A percentile compares a stretch with the other conserved stretches of the same genome.
These are phyloP conservation scores for Glomus cerebriforme DNA, from an alignment of 192 early-diverging fungal species.

Conservation along the genomic window DNA sequence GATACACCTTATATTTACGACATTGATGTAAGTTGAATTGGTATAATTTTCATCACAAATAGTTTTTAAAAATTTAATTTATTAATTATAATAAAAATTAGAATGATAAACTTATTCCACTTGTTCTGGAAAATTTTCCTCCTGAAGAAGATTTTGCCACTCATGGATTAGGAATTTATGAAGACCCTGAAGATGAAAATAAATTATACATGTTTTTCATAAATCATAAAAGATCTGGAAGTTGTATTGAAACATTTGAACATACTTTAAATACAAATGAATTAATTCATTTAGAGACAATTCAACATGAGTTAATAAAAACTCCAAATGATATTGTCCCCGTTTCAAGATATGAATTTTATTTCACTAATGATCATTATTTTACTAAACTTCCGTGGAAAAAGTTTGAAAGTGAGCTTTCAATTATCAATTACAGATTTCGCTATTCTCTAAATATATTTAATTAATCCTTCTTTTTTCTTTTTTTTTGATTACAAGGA, in stretches of 20 bases:
- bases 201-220: constrained; percentile 58
- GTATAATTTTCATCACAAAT: constrained; percentile 24
- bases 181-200: constrained; percentile 38
- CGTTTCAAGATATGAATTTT: constrained; percentile 53
- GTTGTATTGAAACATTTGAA: constrained; percentile 56
- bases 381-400: constrained; percentile 36
- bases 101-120: constrained; percentile 44
- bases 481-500: background rate
- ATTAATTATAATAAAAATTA: constrained; percentile 26
- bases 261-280: constrained; percentile 46
- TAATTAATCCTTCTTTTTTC: background rate
- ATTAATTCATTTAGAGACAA: constrained; percentile 51
- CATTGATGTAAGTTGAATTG: constrained; percentile 46
- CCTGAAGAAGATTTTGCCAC: constrained; percentile 38
- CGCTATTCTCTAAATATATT: no score
- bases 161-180: constrained; percentile 59
- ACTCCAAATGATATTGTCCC: constrained; percentile 63
- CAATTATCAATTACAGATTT: background rate
- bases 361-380: constrained; percentile 58
- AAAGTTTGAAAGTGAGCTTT: constrained; percentile 41
- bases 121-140: constrained; percentile 42
- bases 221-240: constrained; percentile 58
- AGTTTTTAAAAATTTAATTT: background rate
- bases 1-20: constrained; percentile 56
- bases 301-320: constrained; percentile 51